Percentiles rank a stretch among this genome's conserved stretches.
These are phyloP conservation scores for Dipodascus geniculatus DNA, from an alignment of 805 yeast genomes.

Conservation along the genomic window DNA sequence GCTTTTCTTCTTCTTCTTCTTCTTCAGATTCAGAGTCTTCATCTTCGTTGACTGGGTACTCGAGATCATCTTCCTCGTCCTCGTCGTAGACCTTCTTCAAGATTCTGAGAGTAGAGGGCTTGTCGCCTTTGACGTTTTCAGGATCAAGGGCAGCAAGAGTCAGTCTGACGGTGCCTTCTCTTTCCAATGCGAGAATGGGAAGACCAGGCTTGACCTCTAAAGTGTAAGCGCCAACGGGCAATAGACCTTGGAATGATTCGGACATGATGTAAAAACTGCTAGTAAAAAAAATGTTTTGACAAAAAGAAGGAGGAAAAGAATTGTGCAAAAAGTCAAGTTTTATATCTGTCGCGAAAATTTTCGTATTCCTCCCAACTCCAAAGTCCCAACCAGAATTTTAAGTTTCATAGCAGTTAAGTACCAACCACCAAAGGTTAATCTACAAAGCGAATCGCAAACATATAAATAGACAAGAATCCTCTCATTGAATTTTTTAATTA, in stretches of 20 bases:
- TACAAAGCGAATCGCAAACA: too few species aligned
- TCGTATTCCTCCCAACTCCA: too few species aligned
- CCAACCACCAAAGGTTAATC: too few species aligned
- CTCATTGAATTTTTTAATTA: constrained; percentile 3
- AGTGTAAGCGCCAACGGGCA: constrained; percentile 81
- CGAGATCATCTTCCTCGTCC: constrained; percentile 23
- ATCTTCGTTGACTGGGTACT: constrained; percentile 24
- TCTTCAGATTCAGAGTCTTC: constrained; percentile 29
- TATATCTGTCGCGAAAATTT: too few species aligned
- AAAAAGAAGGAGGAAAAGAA: too few species aligned
- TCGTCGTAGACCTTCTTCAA: constrained; percentile 47
- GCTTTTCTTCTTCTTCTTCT: constrained; percentile 25
- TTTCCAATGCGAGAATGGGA: constrained; percentile 79
- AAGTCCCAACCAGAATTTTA: too few species aligned
- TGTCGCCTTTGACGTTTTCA: constrained; percentile 52
- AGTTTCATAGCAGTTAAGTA: too few species aligned
- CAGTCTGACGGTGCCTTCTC: constrained; percentile 75
- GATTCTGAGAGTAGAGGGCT: constrained; percentile 55
- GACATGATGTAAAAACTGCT: background rate
- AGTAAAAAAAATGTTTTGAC: background rate
- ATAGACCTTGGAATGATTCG: constrained; percentile 25
- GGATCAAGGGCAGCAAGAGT: constrained; percentile 96
- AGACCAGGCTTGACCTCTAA: constrained; percentile 76
- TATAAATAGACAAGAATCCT: background rate
- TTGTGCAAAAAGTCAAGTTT: too few species aligned